Evolutionary conservation across 2,329 filamentous ascomycete species (phyloP).

Genomic region (Pyricularia grisea): DNA sequence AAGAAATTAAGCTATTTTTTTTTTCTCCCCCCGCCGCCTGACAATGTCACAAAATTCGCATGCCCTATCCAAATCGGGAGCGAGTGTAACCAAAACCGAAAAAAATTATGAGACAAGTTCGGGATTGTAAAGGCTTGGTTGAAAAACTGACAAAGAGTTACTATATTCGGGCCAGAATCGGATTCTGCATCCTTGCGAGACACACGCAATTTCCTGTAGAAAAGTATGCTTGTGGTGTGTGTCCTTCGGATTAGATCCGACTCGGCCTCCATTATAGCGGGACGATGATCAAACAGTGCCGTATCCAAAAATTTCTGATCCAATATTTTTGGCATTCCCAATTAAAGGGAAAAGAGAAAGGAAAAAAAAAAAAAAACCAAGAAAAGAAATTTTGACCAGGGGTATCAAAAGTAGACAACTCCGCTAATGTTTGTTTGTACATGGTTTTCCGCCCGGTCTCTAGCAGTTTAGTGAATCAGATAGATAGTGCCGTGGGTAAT

Average conservation of each 20-base stretch:
- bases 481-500: not conserved
- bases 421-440: not conserved
- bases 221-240: not conserved
- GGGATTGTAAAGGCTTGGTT: not conserved
- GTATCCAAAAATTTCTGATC: not conserved
- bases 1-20: not conserved
- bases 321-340: not conserved
- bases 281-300: not conserved
- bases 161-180: not conserved
- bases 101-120: not conserved
- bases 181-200: not conserved
- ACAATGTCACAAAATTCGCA: not conserved
- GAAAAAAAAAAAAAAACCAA: not conserved
- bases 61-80: not conserved
- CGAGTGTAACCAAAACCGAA: not conserved
- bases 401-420: not conserved
- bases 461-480: not conserved
- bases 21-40: not conserved
- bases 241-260: not conserved
- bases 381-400: not conserved
- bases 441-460: not conserved
- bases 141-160: not conserved
- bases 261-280: not conserved
- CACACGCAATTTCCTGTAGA: not conserved
- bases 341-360: slow-evolving; percentile 6